Evolutionary conservation across 1,284 basidiomycete genomes (phyloP).

Genomic region (Pholiota adiposa): DNA sequence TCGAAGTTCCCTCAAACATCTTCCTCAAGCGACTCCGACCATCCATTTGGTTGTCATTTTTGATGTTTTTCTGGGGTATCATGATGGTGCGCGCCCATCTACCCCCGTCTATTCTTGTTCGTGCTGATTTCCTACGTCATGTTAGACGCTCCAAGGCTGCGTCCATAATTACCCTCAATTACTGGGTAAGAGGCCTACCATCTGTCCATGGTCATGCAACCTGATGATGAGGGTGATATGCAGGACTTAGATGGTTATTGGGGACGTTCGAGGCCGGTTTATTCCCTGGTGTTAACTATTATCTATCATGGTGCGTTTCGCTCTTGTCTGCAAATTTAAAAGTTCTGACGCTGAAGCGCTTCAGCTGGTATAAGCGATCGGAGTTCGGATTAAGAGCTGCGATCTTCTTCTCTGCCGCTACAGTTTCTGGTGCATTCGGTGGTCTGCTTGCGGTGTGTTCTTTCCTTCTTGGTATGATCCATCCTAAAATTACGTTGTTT

Average conservation of each 20-base stretch:
- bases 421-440: slow-evolving; percentile 73
- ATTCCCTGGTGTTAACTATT: slow-evolving; percentile 72
- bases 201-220: neutral
- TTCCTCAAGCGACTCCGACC: slow-evolving; percentile 75
- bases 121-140: neutral
- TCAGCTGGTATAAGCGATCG: slow-evolving; percentile 71
- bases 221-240: neutral
- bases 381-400: slow-evolving; percentile 70
- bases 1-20: slow-evolving; percentile 74
- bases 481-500: neutral
- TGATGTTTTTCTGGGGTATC: slow-evolving; percentile 73
- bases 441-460: slow-evolving; percentile 63
- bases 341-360: neutral
- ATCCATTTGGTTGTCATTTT: slow-evolving; percentile 60
- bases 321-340: neutral
- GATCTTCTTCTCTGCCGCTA: slow-evolving; percentile 77
- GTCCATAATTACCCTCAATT: slow-evolving; percentile 67
- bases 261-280: slow-evolving; percentile 76
- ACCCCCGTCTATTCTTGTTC: neutral
- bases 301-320: slow-evolving; percentile 63
- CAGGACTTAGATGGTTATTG: slow-evolving; percentile 68
- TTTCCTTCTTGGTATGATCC: neutral
- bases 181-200: slow-evolving; percentile 46
- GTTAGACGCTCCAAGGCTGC: slow-evolving; percentile 70
- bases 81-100: slow-evolving; percentile 56